Conservation (phyloP, 179 eudicot genomes). For the Silene vulgaris region DNA sequence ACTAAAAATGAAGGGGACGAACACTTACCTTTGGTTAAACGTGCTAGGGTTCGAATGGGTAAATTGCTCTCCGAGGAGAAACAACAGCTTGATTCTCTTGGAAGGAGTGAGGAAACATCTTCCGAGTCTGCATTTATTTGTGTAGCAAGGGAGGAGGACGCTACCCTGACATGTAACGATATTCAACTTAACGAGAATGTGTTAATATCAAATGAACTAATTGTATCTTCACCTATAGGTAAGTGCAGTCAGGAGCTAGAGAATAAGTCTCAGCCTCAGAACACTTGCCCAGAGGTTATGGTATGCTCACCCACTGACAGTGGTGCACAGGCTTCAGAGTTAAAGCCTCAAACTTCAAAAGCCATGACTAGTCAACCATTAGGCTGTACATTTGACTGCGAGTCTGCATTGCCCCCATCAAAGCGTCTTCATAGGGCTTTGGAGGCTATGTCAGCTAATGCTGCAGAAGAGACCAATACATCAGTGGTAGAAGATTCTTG, state of each 20-base stretch:
- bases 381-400: slow-evolving; percentile 59
- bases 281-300: slow-evolving; percentile 23
- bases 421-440: slow-evolving; percentile 93
- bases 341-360: slow-evolving; percentile 37
- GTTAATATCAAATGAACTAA: slow-evolving; percentile 21
- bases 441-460: slow-evolving; percentile 98
- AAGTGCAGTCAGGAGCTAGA: slow-evolving; percentile 27
- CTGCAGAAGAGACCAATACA: slow-evolving; percentile 54
- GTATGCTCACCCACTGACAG: slow-evolving; percentile 20
- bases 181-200: slow-evolving; percentile 24
- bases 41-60: slow-evolving; percentile 96
- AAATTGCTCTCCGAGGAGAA: slow-evolving; percentile 47
- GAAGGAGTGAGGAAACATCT: slow-evolving; percentile 37
- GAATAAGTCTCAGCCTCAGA: slow-evolving; percentile 37
- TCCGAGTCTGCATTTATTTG: slow-evolving; percentile 29
- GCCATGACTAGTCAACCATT: slow-evolving; percentile 36
- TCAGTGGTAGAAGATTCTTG: slow-evolving; percentile 28
- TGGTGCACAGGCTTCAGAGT: slow-evolving; percentile 18
- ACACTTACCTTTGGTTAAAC: slow-evolving; percentile 81
- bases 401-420: slow-evolving; percentile 93
- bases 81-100: slow-evolving; percentile 30
- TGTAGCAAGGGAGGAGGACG: slow-evolving; percentile 20
- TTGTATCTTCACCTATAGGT: slow-evolving; percentile 26
- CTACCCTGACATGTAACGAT: slow-evolving; percentile 35
- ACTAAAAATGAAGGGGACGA: slow-evolving; percentile 80